Evolutionary conservation across 1,284 basidiomycete species (phyloP), one percentile per base, ranked within the genome.

Genomic region (Sparassis latifolia): DNA sequence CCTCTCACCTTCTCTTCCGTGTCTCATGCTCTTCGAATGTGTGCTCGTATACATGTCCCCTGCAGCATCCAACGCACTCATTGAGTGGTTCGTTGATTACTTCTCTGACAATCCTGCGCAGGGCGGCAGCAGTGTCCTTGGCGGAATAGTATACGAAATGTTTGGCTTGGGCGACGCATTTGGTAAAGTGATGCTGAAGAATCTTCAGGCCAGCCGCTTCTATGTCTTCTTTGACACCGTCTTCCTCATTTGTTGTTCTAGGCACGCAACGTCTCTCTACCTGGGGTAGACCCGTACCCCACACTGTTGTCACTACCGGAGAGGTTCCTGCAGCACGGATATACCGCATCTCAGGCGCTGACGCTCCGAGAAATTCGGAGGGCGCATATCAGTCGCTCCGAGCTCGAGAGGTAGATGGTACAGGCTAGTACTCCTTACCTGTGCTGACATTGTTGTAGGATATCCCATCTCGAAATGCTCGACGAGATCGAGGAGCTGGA

Each of bases 401-500:
- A 95, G 62, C 69, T 83, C 9, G 72, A 78, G 47, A 73, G 91
- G 88, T 89, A 58, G 52, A 74, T 52, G 4, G 10, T n/a, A 2
- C 6, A 20, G 4, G 33, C 27, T 3, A 1, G 2, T 10, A 1
- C 3, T 29, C 20, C 7, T 12, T 29, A 12, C 28, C 20, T 12
- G 28, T 45, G 4, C 29, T 28, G 2, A 31, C 10, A 32, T 31
- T 10, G 5, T 9, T 33, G 37, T 59, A 92, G 91, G 54, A 86
- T 93, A 59, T 77, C 84, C 1, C 75, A 71, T 50, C 71, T 95
- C 5, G 93, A 96, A 64, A 78, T 89, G 66, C 75, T 97, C 5
- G 94, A 97, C 61, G 94, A 97, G 67, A 74, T 92, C 10, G 94
- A 97, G 65, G 93, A 97, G 66, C 76, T 97, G 20, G 86, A 92